phyloP scores from a whole-genome alignment of 2,329 filamentous ascomycete species.

The Alternaria tenuissima region DNA sequence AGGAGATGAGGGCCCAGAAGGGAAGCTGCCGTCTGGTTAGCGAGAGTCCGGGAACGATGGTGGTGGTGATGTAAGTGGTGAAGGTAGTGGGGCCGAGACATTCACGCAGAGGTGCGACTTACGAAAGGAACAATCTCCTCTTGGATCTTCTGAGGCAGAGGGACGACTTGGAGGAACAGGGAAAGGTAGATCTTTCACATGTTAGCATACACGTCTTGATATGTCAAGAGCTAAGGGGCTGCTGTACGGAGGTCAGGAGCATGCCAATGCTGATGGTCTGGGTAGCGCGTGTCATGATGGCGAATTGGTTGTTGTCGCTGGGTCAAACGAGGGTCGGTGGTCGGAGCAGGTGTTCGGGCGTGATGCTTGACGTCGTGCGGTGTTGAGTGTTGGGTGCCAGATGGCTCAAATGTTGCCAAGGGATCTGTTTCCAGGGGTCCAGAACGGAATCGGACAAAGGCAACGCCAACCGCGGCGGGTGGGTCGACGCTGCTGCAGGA shows the following conservation, averaged over 20 bases:
- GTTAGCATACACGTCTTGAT: constrained; percentile 27
- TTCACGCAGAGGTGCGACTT: constrained; percentile 53
- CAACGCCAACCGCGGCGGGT: constrained; percentile 19
- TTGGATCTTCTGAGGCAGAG: constrained; percentile 79
- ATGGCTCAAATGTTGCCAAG: constrained; percentile 38
- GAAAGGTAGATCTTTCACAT: constrained; percentile 82
- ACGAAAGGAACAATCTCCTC: constrained; percentile 89
- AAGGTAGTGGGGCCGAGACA: not conserved
- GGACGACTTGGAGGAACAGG: constrained; percentile 82
- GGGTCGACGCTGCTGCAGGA: constrained; percentile 16
- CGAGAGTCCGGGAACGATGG: not conserved
- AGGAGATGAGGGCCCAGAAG: constrained; percentile 89
- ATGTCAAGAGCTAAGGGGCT: constrained; percentile 13
- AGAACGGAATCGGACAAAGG: constrained; percentile 25
- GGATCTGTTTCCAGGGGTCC: constrained; percentile 30
- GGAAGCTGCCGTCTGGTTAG: constrained; percentile 70
- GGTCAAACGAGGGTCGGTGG: constrained; percentile 32
- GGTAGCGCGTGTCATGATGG: constrained; percentile 89
- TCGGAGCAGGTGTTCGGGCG: constrained; percentile 18
- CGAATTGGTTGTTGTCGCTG: constrained; percentile 8
- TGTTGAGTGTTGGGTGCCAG: constrained; percentile 33
- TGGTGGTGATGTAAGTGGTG: not conserved
- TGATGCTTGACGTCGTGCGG: constrained; percentile 24
- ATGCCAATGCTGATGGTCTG: constrained; percentile 90
- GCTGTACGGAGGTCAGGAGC: constrained; percentile 82